Evolutionary conservation across 192 early-diverging fungal species (phyloP), one percentile per base, ranked within the genome.

Genomic region (Umbelopsis vinacea): DNA sequence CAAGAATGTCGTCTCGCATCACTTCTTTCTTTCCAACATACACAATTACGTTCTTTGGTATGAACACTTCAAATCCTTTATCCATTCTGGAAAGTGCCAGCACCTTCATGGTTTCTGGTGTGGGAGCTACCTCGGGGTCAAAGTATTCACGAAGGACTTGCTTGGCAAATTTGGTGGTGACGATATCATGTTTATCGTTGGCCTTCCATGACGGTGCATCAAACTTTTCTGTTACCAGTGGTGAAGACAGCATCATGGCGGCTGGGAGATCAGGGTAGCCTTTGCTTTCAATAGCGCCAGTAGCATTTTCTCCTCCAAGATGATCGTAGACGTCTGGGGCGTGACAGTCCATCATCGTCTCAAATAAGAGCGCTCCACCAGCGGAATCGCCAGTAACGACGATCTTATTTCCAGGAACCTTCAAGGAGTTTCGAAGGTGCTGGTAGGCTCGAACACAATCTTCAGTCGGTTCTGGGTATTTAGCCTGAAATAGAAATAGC

Each of bases 361-460:
- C 77, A 10, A 74, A 57, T 6, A 57, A 52, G 15, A 78, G 43
- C 3, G 77, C 66, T 40, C 57, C 77, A 40, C 77, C 77, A 7
- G 69, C 71, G 9, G 77, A 78, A 46, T 78, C 77, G 19, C 77
- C 77, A 1, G 48, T 38, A 0, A 75, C 46, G 8, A 78, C 45
- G 21, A 78, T 67, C 43, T 71, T 74, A 9, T 50, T 71, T 10
- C 60, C 68, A 21, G 72, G 69, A 8, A 72, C 52, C 66, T 50
- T 33, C 67, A 77, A 35, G 14, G 40, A 35, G 26, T 53, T 19
- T 14, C 33, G 26, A 15, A 72, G 43, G 24, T 72, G 45, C 45
- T 72, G 52, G 40, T 72, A 72, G n/a, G 71, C 71, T 12, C 43
- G n/a, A 0, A 69, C 52, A 24, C 26, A 48, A 23, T 74, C 67